Evolutionary conservation across 148 eudicot species (phyloP).

Genomic region (Hydrangea macrophylla): DNA sequence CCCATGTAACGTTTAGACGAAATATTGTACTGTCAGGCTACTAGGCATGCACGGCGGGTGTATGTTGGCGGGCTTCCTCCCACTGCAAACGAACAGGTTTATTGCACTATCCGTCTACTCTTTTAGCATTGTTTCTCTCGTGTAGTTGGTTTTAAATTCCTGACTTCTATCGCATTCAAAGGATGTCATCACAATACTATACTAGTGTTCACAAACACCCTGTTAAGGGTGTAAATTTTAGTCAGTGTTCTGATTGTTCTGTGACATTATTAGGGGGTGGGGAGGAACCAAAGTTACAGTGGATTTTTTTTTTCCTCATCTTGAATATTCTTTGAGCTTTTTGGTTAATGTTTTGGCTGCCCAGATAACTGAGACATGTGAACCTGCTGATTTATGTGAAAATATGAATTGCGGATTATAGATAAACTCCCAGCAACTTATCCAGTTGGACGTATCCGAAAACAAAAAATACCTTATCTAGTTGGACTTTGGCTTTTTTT

Average conservation of each 20-base stretch:
- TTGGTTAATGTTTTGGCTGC: neutral
- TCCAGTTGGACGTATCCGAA: too few relatives aligned
- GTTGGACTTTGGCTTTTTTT: neutral
- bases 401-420: too few relatives aligned
- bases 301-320: neutral
- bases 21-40: slow-evolving; percentile 57
- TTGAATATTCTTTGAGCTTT: too few relatives aligned
- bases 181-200: neutral
- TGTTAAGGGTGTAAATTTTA: neutral
- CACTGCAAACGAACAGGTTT: slow-evolving; percentile 93
- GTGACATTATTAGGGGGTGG: neutral
- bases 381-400: neutral
- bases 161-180: neutral
- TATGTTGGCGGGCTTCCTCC: slow-evolving; percentile 99
- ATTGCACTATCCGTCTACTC: neutral
- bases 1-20: neutral
- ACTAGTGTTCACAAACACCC: neutral
- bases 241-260: neutral
- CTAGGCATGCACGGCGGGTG: slow-evolving; percentile 93
- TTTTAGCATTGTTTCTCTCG: neutral
- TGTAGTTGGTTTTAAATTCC: neutral
- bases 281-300: neutral
- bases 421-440: too few relatives aligned
- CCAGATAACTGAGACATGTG: neutral
- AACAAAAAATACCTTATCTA: neutral